Conservation (phyloP, 345 rosid genomes). For the Eucalyptus globulus region DNA sequence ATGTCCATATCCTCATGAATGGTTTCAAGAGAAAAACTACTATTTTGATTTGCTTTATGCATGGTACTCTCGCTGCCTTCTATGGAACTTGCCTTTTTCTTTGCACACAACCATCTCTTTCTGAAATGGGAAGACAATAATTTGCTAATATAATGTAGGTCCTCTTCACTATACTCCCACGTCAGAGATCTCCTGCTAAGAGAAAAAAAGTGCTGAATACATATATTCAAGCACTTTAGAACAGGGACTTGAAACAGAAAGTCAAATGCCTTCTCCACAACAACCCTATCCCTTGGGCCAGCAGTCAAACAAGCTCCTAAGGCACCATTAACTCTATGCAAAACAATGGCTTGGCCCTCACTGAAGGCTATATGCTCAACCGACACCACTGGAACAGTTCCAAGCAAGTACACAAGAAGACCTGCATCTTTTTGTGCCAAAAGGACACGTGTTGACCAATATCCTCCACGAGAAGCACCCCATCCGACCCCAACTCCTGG, state of each 20-base stretch:
- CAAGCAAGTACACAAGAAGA: constrained; percentile 42
- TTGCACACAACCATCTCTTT: constrained; percentile 51
- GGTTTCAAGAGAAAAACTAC: constrained; percentile 36
- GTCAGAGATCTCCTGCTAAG: constrained; percentile 10
- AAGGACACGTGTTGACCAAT: constrained; percentile 61
- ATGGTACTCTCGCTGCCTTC: not conserved
- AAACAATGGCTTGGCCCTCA: constrained; percentile 17
- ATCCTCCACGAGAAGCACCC: constrained; percentile 91
- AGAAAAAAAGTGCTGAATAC: constrained; percentile 21
- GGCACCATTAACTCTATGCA: constrained; percentile 34
- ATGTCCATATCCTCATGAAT: constrained; percentile 61
- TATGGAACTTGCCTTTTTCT: constrained; percentile 36
- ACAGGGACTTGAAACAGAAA: constrained; percentile 51
- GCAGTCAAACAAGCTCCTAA: constrained; percentile 45
- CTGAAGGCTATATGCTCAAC: not conserved
- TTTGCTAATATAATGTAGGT: constrained; percentile 32
- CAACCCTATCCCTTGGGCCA: constrained; percentile 54
- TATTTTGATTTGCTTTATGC: constrained; percentile 11
- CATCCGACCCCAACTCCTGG: constrained; percentile 91
- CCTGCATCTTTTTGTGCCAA: constrained; percentile 61
- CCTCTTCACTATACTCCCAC: constrained; percentile 39
- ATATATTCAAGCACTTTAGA: constrained; percentile 30
- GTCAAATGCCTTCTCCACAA: constrained; percentile 49
- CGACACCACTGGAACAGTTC: constrained; percentile 17
- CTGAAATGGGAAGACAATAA: constrained; percentile 57